Evolutionary conservation across 2,329 filamentous ascomycete genomes (phyloP).

Genomic region (Diplocarpon rosae): DNA sequence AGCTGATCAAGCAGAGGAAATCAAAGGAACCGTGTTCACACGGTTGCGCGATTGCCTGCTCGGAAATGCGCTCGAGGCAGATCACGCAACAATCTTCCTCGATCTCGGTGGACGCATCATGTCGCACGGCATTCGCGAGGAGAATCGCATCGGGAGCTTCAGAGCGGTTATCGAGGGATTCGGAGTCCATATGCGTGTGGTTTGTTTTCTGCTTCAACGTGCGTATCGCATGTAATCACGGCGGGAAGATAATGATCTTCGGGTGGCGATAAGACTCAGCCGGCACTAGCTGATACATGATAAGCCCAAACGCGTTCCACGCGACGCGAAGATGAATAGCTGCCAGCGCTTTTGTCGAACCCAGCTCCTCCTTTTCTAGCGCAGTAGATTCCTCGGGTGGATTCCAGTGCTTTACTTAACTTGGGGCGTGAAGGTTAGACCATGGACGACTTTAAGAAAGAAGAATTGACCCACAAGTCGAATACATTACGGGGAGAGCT

Average conservation of each 20-base stretch:
- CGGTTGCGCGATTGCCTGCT: conserved; percentile 59
- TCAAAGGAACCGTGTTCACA: conserved; percentile 78
- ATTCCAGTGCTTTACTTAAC: no score
- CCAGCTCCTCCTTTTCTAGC: no score
- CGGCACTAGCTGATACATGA: no score
- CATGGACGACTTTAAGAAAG: conserved; percentile 20
- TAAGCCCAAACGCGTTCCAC: neutral
- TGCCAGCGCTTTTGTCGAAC: neutral
- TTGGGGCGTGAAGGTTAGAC: neutral
- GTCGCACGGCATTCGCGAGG: conserved; percentile 28
- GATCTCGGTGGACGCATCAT: conserved; percentile 20
- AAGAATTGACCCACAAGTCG: conserved; percentile 26
- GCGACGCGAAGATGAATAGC: neutral
- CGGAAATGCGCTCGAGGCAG: conserved; percentile 67
- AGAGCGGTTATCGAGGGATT: conserved; percentile 32
- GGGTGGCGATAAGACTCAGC: no score
- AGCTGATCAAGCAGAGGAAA: conserved; percentile 72
- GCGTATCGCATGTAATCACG: no score
- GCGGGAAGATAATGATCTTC: no score
- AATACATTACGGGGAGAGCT: conserved; percentile 53
- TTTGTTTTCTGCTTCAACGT: neutral
- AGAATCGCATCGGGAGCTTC: conserved; percentile 35
- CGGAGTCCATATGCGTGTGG: conserved; percentile 24
- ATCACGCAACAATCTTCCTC: conserved; percentile 62
- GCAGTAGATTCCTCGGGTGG: no score